phyloP scores from a whole-genome alignment of 192 early-diverging fungal species.

The Gaertneriomyces sp. region DNA sequence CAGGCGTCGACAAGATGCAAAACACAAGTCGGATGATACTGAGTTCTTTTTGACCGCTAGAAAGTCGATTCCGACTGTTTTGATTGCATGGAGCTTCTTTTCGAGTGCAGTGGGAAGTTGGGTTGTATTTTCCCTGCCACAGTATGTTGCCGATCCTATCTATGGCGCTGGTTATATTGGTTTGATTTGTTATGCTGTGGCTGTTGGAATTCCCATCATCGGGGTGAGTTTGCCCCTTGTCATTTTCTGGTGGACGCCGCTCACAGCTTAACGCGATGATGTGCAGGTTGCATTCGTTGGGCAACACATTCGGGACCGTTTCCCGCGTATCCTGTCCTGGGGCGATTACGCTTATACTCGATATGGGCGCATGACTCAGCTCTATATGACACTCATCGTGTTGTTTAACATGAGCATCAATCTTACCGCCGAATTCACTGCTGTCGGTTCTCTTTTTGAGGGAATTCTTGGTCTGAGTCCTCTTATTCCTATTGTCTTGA shows the following conservation, averaged over 20 bases:
- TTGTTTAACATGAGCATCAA: slow-evolving; percentile 42
- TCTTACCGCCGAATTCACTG: slow-evolving; percentile 39
- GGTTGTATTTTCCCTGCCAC: slow-evolving; percentile 17
- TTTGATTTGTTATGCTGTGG: slow-evolving; percentile 36
- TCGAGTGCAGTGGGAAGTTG: slow-evolving; percentile 43
- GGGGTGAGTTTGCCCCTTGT: slow-evolving; percentile 9
- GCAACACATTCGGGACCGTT: slow-evolving; percentile 23
- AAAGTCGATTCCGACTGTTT: slow-evolving; percentile 28
- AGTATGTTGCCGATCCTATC: slow-evolving; percentile 9
- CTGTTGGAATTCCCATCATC: slow-evolving; percentile 40
- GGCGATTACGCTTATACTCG: slow-evolving; percentile 30
- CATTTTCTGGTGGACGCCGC: background rate
- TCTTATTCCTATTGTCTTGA: slow-evolving; percentile 39
- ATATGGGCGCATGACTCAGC: slow-evolving; percentile 35
- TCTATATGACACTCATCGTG: slow-evolving; percentile 37
- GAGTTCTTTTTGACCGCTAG: slow-evolving; percentile 51
- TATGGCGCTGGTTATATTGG: slow-evolving; percentile 44
- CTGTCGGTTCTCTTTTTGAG: slow-evolving; percentile 38
- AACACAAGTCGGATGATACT: slow-evolving; percentile 7
- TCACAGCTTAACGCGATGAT: background rate
- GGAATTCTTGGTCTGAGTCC: slow-evolving; percentile 30
- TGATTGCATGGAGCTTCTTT: slow-evolving; percentile 41
- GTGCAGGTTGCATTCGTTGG: slow-evolving; percentile 34
- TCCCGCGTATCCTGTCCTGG: slow-evolving; percentile 35
- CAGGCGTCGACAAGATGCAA: background rate